Conservation (phyloP, 176 grass and related monocot species). For the Aechmea fasciata region DNA sequence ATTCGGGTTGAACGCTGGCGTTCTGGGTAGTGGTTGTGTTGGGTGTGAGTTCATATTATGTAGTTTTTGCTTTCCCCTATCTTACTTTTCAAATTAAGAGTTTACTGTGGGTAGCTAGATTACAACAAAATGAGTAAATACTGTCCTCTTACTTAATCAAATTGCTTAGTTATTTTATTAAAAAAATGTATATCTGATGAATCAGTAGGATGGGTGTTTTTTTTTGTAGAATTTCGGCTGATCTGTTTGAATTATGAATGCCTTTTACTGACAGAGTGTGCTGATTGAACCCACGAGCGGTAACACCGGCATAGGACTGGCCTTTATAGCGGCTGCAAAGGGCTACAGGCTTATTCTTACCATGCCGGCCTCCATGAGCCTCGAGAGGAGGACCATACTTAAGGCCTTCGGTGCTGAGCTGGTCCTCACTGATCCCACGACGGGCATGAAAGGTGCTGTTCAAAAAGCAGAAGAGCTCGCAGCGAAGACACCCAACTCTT, state of each 20-base stretch:
- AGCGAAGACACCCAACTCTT: slow-evolving; percentile 58
- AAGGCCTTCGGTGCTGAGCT: slow-evolving; percentile 81
- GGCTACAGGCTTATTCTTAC: slow-evolving; percentile 73
- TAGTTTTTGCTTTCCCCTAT: too few relatives aligned
- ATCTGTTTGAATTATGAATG: not conserved
- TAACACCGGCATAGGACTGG: slow-evolving; percentile 87
- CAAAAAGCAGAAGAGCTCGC: slow-evolving; percentile 68
- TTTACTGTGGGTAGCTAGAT: too few relatives aligned
- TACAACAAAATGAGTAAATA: too few relatives aligned
- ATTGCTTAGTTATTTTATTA: too few relatives aligned
- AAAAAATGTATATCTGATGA: too few relatives aligned
- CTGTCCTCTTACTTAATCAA: too few relatives aligned
- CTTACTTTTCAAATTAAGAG: too few relatives aligned
- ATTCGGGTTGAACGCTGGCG: too few relatives aligned
- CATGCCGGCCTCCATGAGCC: slow-evolving; percentile 86
- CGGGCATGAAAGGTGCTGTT: slow-evolving; percentile 76
- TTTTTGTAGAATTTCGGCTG: not conserved
- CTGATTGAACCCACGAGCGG: slow-evolving; percentile 92
- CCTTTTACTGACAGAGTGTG: slow-evolving; percentile 46
- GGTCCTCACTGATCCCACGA: slow-evolving; percentile 59
- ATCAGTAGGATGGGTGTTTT: too few relatives aligned
- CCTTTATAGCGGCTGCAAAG: slow-evolving; percentile 91
- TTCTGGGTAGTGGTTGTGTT: too few relatives aligned
- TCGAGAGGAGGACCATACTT: slow-evolving; percentile 75
- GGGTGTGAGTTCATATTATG: too few relatives aligned